Evolutionary conservation across 2,329 filamentous ascomycete genomes (phyloP).

Genomic region (Tolypocladium ophioglossoides): DNA sequence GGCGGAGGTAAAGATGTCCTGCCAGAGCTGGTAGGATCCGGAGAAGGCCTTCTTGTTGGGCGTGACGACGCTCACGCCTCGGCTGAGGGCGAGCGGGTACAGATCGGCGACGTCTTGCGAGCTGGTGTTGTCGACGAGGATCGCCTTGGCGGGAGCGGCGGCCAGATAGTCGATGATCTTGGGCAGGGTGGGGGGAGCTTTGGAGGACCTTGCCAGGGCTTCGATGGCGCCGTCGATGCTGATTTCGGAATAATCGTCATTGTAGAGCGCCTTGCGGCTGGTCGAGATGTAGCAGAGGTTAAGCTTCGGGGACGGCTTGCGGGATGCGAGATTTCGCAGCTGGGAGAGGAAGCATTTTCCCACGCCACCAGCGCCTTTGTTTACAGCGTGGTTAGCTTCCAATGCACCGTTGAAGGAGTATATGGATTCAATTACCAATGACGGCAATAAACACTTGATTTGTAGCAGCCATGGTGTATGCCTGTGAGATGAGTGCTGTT

Average conservation of each 20-base stretch:
- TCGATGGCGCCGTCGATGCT: constrained; percentile 49
- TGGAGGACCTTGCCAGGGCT: constrained; percentile 51
- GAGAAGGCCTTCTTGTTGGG: constrained; percentile 99
- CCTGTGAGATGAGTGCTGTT: constrained; percentile 5
- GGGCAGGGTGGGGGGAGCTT: constrained; percentile 54
- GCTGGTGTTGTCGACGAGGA: constrained; percentile 94
- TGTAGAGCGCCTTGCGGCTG: constrained; percentile 72
- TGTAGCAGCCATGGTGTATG: constrained; percentile 26
- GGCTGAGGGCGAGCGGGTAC: constrained; percentile 72
- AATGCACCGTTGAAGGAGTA: neutral
- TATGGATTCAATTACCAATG: constrained; percentile 28
- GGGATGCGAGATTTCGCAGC: constrained; percentile 55
- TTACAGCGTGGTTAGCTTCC: constrained; percentile 6
- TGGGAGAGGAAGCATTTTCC: constrained; percentile 85
- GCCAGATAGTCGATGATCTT: constrained; percentile 71
- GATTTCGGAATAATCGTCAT: constrained; percentile 59
- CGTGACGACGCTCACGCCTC: constrained; percentile 84
- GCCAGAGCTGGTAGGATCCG: constrained; percentile 69
- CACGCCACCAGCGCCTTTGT: constrained; percentile 76
- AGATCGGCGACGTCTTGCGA: constrained; percentile 72
- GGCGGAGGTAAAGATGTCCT: constrained; percentile 71
- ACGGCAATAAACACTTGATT: constrained; percentile 43
- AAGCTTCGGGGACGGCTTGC: constrained; percentile 59
- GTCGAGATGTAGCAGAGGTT: constrained; percentile 78
- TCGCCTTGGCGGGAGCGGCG: constrained; percentile 63